Base-by-base conservation (phyloP, 2,329 filamentous ascomycete species). In the Aspergillus hortae region DNA sequence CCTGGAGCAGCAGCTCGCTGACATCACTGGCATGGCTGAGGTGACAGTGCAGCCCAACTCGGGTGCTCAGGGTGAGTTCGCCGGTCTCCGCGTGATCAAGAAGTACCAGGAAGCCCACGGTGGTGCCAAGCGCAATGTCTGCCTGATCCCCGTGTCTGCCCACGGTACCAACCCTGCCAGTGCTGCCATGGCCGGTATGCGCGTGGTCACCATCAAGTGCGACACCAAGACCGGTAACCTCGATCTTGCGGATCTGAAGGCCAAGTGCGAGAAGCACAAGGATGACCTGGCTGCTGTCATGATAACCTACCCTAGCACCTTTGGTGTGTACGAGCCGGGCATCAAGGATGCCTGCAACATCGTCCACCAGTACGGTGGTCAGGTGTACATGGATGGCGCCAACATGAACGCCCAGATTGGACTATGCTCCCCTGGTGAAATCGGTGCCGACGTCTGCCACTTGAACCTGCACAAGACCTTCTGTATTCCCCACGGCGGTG, bases 321-420 rank as follows among this genome's bases (percentile, higher is more conserved):
- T 88, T 61, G 92, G 92, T 68, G 90, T 97, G 27, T 97, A 95
- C 67, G 92, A 97, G 77, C 92, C 92, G 2, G 82, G 86, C 58
- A 84, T 96, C 69, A 94, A 91, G 77, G 83, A 88, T 67, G 91
- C 87, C 14, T 96, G 91, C 72, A 78, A 90, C 50, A 77, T 95
- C 27, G 90, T 97, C 15, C 92, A 97, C 75, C 74, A 88, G 58
- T 78, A 95, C 67, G 92, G 92, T 48, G 92, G 92, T 9, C 90
- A 95, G 67, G 92, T 97, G 14, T 97, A 96, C 78, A 96, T 97
- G 92, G 92, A 97, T 68, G 92, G 92, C 44, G 92, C 92, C 59
- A 97, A 97, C 77, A 94, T 96, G 90, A 97, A 96, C 68, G 92
- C 92, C 15, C 92, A 97, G 73, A 96, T 97, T 58, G 92, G 92